phyloP scores from a whole-genome alignment of 1,139 yeast species.

The Diutina catenulata region DNA sequence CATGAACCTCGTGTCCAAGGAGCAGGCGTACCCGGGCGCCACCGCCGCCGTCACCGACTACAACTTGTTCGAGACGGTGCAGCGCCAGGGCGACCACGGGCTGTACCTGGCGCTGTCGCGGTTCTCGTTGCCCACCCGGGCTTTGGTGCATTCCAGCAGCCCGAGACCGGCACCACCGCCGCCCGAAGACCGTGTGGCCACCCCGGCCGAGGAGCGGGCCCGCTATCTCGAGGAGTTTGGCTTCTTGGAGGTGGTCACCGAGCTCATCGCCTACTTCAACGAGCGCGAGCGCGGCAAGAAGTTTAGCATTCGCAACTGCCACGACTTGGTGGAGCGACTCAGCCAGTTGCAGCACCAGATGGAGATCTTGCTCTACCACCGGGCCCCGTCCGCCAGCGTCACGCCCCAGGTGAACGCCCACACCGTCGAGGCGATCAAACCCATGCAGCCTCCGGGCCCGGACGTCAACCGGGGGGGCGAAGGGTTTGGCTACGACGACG shows the following conservation, averaged over 20 bases:
- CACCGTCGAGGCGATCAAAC: background rate
- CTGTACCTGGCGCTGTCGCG: slow-evolving; percentile 1
- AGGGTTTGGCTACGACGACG: slow-evolving; percentile 4
- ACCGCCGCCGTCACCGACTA: slow-evolving; percentile 1
- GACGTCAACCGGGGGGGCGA: slow-evolving; percentile 2
- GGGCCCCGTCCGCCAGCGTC: background rate
- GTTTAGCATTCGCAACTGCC: slow-evolving; percentile 3
- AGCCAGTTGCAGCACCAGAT: slow-evolving; percentile 1
- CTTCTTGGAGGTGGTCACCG: background rate
- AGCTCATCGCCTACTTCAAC: background rate
- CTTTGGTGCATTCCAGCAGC: too few species aligned
- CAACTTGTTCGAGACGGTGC: slow-evolving; percentile 3
- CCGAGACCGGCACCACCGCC: too few species aligned
- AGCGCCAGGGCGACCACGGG: background rate
- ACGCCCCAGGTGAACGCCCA: background rate
- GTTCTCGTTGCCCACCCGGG: background rate
- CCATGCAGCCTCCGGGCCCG: background rate
- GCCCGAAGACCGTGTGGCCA: background rate
- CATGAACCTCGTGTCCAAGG: background rate
- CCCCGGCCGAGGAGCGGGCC: background rate
- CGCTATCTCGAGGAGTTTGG: background rate
- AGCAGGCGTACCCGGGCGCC: background rate
- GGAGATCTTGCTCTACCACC: slow-evolving; percentile 1
- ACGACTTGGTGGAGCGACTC: slow-evolving; percentile 4
- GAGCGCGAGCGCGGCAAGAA: slow-evolving; percentile 3